phyloP scores from a whole-genome alignment of 139 green algal genomes.

The Desmodesmus armatus region DNA sequence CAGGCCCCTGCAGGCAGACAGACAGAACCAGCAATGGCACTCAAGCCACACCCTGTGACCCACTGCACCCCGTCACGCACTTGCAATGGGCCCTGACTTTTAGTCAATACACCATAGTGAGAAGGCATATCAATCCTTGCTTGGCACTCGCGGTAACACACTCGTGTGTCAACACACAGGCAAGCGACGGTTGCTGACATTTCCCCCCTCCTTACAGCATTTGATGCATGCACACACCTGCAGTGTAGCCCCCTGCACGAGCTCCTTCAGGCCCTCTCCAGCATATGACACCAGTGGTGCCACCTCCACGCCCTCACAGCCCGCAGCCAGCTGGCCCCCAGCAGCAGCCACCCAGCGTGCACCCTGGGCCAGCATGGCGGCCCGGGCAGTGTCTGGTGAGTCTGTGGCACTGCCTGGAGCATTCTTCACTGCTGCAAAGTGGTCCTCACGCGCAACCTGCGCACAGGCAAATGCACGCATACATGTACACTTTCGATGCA shows the following conservation, averaged over 20 bases:
- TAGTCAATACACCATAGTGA: no score
- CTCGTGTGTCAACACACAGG: no score
- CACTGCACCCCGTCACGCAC: no score
- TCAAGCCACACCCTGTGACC: no score
- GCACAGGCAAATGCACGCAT: not conserved
- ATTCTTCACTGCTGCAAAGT: conserved; percentile 95
- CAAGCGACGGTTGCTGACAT: no score
- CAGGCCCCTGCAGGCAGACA: no score
- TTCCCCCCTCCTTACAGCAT: no score
- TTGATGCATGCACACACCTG: no score
- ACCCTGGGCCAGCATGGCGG: conserved; percentile 79
- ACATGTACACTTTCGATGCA: not conserved
- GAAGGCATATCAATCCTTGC: no score
- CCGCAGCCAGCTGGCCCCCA: not conserved
- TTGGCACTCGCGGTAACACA: no score
- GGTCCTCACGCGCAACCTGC: conserved; percentile 66
- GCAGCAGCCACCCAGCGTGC: conserved; percentile 52
- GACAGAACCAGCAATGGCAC: no score
- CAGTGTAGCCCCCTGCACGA: conserved; percentile 27
- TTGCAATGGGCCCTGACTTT: no score
- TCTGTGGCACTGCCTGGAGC: conserved; percentile 75
- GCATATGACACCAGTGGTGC: conserved; percentile 78
- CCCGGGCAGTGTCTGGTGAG: conserved; percentile 87
- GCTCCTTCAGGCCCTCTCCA: conserved; percentile 76
- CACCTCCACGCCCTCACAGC: conserved; percentile 74